Percentiles rank a stretch among this genome's conserved stretches.
phyloP scores from a whole-genome alignment of 208 protist genomes.

The Crithidia mellificae region DNA sequence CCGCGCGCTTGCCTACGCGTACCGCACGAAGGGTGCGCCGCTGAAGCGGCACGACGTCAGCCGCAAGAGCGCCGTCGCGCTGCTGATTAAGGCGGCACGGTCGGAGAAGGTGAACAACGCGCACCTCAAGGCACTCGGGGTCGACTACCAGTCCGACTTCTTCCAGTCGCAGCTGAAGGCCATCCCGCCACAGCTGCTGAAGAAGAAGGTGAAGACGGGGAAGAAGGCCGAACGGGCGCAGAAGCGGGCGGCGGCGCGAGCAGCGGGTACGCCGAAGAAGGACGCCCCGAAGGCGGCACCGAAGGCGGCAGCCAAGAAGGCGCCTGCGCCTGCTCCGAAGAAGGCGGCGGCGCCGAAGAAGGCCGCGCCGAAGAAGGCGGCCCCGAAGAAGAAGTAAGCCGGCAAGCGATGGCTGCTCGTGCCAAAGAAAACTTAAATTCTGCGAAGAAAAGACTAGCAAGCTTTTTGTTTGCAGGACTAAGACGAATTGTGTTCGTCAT shows the following conservation, averaged over 20 bases:
- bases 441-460: not conserved
- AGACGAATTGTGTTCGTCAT: not conserved
- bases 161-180: conserved; percentile 65
- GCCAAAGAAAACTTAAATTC: not conserved
- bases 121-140: conserved; percentile 68
- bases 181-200: conserved; percentile 36
- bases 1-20: conserved; percentile 64
- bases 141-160: conserved; percentile 59
- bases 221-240: not conserved
- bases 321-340: not conserved
- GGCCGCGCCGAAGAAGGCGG: not conserved
- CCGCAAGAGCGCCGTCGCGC: conserved; percentile 51
- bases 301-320: conserved; percentile 8
- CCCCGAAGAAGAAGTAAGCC: not conserved
- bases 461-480: not conserved
- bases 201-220: not conserved
- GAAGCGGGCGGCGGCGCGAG: not conserved
- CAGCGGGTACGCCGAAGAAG: not conserved
- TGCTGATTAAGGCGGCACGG: conserved; percentile 70
- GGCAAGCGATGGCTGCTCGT: not conserved
- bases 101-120: conserved; percentile 79
- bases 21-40: conserved; percentile 62
- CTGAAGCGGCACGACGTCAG: conserved; percentile 66
- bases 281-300: not conserved
- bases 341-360: conserved; percentile 2